phyloP scores from a whole-genome alignment of 2,329 filamentous ascomycete species.

The Sporothrix sp. region DNA sequence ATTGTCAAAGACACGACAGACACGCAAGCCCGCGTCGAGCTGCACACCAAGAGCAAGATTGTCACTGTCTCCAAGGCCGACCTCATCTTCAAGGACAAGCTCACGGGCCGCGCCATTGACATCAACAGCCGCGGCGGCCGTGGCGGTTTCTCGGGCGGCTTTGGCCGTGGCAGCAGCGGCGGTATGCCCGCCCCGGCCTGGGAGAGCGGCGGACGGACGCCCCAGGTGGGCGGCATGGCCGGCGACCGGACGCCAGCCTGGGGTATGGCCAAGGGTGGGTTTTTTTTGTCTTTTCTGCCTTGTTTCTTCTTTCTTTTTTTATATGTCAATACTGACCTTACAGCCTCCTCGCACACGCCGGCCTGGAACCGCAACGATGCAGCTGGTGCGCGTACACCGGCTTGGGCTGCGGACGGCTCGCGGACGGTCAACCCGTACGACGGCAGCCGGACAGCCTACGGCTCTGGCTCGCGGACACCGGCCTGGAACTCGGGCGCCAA shows the following conservation, averaged over 20 bases:
- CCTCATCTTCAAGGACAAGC: constrained; percentile 75
- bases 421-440: constrained; percentile 62
- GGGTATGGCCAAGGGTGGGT: constrained; percentile 57
- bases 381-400: constrained; percentile 55
- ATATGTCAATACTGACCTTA: constrained; percentile 14
- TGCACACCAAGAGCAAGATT: constrained; percentile 90
- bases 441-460: constrained; percentile 68
- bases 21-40: constrained; percentile 73
- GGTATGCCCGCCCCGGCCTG: constrained; percentile 38
- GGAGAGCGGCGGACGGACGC: constrained; percentile 59
- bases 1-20: constrained; percentile 95
- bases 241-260: constrained; percentile 68
- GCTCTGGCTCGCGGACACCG: constrained; percentile 60
- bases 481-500: constrained; percentile 71
- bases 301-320: background rate
- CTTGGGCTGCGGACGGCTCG: constrained; percentile 56
- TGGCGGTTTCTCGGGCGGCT: constrained; percentile 24
- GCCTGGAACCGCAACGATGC: constrained; percentile 49
- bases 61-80: constrained; percentile 74
- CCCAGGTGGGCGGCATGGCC: constrained; percentile 46
- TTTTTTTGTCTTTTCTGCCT: background rate
- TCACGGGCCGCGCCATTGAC: constrained; percentile 70
- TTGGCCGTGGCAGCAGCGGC: constrained; percentile 18
- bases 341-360: constrained; percentile 51
- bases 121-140: constrained; percentile 40